A percentile compares a stretch with the other conserved stretches of the same genome.
These are phyloP conservation scores for Geoglossum glabrum DNA, from an alignment of 495 filamentous ascomycete species.

Conservation along the genomic window DNA sequence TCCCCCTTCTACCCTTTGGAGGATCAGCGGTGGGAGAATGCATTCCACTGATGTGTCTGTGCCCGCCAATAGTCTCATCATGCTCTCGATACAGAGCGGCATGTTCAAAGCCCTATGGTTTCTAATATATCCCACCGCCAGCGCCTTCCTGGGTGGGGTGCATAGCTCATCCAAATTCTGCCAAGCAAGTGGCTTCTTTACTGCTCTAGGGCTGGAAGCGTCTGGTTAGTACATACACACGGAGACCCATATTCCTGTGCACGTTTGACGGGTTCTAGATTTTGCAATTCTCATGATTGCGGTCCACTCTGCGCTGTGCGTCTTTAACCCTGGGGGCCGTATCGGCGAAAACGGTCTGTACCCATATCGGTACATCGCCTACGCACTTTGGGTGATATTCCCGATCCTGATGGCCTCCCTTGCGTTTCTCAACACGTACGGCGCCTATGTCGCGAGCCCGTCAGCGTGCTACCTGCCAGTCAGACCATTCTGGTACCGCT, in stretches of 20 bases:
- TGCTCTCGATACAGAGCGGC: constrained; percentile 49
- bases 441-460: constrained; percentile 36
- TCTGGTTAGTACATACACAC: constrained; percentile 24
- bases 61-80: constrained; percentile 33
- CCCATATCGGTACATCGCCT: constrained; percentile 36
- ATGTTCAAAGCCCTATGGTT: constrained; percentile 47
- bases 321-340: constrained; percentile 32
- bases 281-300: constrained; percentile 49
- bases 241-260: neutral
- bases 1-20: neutral
- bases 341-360: constrained; percentile 40
- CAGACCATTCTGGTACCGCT: constrained; percentile 21
- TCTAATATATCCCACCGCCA: constrained; percentile 37
- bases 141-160: constrained; percentile 25
- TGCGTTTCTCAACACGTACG: constrained; percentile 36
- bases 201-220: constrained; percentile 42
- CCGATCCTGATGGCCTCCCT: constrained; percentile 37
- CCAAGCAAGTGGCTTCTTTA: constrained; percentile 44
- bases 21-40: constrained; percentile 2
- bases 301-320: constrained; percentile 46
- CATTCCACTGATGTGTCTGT: constrained; percentile 10
- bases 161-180: constrained; percentile 34
- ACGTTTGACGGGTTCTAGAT: constrained; percentile 22
- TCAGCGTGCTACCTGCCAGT: constrained; percentile 48
- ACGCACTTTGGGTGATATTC: constrained; percentile 31